Evolutionary conservation across 2,329 filamentous ascomycete species (phyloP).

Genomic region (Trichoderma oligosporum): DNA sequence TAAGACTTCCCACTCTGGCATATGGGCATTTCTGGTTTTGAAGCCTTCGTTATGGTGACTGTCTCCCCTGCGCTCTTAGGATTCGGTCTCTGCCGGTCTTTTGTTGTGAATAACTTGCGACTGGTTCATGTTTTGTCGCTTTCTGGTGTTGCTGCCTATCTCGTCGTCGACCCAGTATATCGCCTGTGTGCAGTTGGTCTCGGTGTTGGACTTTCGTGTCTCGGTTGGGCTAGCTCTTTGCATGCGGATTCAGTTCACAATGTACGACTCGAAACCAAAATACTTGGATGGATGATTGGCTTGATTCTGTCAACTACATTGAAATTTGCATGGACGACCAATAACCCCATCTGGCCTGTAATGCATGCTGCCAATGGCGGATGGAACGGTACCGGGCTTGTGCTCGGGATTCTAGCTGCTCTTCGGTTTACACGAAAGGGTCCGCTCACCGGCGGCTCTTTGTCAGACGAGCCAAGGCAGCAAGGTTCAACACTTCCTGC

Average conservation of each 20-base stretch:
- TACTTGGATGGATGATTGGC: constrained; percentile 76
- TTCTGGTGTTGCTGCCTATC: constrained; percentile 73
- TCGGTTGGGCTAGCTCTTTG: constrained; percentile 81
- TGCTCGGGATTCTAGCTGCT: constrained; percentile 70
- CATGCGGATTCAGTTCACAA: constrained; percentile 73
- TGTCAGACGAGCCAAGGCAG: constrained; percentile 33
- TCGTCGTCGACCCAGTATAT: constrained; percentile 65
- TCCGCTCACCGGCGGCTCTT: constrained; percentile 43
- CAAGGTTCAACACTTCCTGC: constrained; percentile 67
- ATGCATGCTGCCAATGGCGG: constrained; percentile 88
- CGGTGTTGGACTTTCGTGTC: constrained; percentile 72
- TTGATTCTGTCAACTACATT: constrained; percentile 80
- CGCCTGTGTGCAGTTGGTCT: constrained; percentile 81
- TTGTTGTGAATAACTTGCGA: constrained; percentile 66
- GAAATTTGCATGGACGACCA: constrained; percentile 91
- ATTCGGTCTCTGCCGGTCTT: constrained; percentile 63
- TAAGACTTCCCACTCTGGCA: constrained; percentile 94
- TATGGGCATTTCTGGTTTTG: constrained; percentile 98
- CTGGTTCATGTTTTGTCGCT: constrained; percentile 73
- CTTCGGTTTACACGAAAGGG: constrained; percentile 69
- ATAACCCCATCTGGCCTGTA: constrained; percentile 95
- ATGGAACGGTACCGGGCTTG: constrained; percentile 80
- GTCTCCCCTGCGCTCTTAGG: constrained; percentile 76
- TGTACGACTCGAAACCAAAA: constrained; percentile 72
- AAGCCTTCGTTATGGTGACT: constrained; percentile 81